Conservation (phyloP, 2,329 filamentous ascomycete genomes). For the Penicillium concentricum region DNA sequence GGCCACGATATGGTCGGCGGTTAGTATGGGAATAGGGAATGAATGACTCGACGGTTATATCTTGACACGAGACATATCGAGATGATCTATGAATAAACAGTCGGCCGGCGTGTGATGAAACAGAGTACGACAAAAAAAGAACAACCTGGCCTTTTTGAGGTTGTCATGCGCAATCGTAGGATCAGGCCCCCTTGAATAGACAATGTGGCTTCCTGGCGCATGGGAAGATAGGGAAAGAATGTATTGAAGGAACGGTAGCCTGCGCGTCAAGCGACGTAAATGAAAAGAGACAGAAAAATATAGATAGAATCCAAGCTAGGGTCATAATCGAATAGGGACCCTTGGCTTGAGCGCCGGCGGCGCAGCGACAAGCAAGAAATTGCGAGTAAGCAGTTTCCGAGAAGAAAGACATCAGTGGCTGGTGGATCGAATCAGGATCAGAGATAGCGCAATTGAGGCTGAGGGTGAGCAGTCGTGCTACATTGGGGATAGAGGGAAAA, state of each 20-base stretch:
- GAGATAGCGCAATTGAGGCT: constrained; percentile 12
- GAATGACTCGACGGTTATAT: not conserved
- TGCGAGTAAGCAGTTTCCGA: not conserved
- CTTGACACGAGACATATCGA: not conserved
- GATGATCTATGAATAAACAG: not conserved
- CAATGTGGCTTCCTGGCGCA: constrained; percentile 2
- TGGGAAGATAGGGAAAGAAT: constrained; percentile 6
- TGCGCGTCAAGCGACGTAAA: constrained; percentile 6
- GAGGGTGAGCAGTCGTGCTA: constrained; percentile 11
- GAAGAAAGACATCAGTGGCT: constrained; percentile 13
- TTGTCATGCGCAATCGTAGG: not conserved
- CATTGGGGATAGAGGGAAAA: not conserved
- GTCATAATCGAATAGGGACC: not conserved
- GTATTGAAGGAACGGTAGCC: not conserved
- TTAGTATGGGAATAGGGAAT: constrained; percentile 17
- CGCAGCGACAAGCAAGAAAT: not conserved
- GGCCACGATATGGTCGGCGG: constrained; percentile 18
- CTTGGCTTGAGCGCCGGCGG: not conserved
- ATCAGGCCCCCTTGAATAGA: not conserved
- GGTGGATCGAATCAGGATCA: constrained; percentile 15
- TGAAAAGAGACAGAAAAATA: not conserved
- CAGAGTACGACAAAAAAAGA: not conserved
- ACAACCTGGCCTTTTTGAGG: not conserved
- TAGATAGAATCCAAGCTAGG: not conserved
- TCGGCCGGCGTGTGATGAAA: not conserved